phyloP scores from a whole-genome alignment of 2,329 filamentous ascomycete species.

The Aspergillus unguis region DNA sequence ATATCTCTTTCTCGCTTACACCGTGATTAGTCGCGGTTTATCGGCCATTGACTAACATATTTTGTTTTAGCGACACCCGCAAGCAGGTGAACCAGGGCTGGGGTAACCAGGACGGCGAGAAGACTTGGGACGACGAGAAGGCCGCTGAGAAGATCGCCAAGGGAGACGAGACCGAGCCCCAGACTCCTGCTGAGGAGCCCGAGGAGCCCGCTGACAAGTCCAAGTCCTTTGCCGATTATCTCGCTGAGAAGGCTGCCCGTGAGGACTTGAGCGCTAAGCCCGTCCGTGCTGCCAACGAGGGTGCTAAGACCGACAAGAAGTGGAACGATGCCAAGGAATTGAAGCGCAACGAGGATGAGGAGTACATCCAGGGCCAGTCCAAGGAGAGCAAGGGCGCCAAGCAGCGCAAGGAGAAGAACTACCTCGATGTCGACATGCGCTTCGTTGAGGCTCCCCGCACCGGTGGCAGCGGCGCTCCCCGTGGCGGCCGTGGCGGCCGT shows the following conservation, averaged over 20 bases:
- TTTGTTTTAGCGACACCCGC: conserved; percentile 38
- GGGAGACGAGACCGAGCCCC: conserved; percentile 72
- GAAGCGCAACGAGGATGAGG: conserved; percentile 57
- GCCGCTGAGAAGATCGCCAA: conserved; percentile 86
- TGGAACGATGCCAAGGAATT: conserved; percentile 78
- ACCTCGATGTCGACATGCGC: conserved; percentile 83
- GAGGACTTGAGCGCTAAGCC: conserved; percentile 62
- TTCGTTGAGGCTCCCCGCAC: conserved; percentile 62
- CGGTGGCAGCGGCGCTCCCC: conserved; percentile 28
- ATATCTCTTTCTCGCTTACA: conserved; percentile 8
- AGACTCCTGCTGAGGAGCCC: conserved; percentile 47
- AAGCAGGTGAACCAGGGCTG: conserved; percentile 72
- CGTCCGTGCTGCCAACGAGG: conserved; percentile 89
- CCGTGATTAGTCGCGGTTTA: neutral
- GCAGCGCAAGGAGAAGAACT: conserved; percentile 87
- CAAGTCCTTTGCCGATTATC: conserved; percentile 87
- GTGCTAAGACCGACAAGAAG: conserved; percentile 83
- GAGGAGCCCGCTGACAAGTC: conserved; percentile 75
- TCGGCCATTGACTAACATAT: neutral
- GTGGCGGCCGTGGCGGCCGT: conserved; percentile 37
- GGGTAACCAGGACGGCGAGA: conserved; percentile 77
- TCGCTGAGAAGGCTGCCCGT: conserved; percentile 71
- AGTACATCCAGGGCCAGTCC: conserved; percentile 70
- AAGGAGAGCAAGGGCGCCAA: conserved; percentile 81
- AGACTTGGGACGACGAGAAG: conserved; percentile 87